Evolutionary conservation across 352 stramenopile genomes (phyloP).

Genomic region (Aphanomyces cochlioides): DNA sequence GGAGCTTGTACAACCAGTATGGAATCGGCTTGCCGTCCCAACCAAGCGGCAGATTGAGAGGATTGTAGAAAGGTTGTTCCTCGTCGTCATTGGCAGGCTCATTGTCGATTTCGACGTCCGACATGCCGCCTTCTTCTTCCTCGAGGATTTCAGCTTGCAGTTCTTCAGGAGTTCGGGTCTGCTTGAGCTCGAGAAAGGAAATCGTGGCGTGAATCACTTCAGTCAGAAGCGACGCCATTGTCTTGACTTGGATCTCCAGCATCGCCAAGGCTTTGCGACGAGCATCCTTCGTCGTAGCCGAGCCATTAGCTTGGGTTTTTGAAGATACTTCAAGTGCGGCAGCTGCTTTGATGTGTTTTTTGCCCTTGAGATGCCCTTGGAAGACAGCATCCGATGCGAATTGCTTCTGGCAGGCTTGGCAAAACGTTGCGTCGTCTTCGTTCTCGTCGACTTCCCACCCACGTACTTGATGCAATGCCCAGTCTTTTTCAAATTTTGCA

Average conservation of each 20-base stretch:
- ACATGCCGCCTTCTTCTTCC: conserved; percentile 82
- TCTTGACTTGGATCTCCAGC: conserved; percentile 64
- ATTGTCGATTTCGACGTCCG: conserved; percentile 74
- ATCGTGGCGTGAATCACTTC: conserved; percentile 82
- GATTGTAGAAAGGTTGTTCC: conserved; percentile 98
- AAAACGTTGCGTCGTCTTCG: conserved; percentile 42
- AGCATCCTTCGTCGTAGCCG: neutral
- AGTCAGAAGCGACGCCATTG: conserved; percentile 71
- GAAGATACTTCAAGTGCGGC: conserved; percentile 16
- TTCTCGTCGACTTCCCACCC: conserved; percentile 46
- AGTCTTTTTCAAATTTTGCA: conserved; percentile 82
- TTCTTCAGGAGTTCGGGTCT: conserved; percentile 84
- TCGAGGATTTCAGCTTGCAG: conserved; percentile 80
- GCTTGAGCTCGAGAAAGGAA: conserved; percentile 82
- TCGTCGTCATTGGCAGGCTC: conserved; percentile 68
- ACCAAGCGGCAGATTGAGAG: conserved; percentile 96
- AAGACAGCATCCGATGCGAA: conserved; percentile 71
- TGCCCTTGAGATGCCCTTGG: conserved; percentile 66
- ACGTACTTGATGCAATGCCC: conserved; percentile 52
- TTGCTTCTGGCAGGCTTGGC: conserved; percentile 61
- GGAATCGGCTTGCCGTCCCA: conserved; percentile 99
- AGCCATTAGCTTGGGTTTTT: neutral
- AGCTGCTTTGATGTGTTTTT: conserved; percentile 71
- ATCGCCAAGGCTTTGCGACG: conserved; percentile 54
- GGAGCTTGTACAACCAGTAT: conserved; percentile 99